phyloP scores from a whole-genome alignment of 2,329 filamentous ascomycete species.

The Ambrosiella xylebori region DNA sequence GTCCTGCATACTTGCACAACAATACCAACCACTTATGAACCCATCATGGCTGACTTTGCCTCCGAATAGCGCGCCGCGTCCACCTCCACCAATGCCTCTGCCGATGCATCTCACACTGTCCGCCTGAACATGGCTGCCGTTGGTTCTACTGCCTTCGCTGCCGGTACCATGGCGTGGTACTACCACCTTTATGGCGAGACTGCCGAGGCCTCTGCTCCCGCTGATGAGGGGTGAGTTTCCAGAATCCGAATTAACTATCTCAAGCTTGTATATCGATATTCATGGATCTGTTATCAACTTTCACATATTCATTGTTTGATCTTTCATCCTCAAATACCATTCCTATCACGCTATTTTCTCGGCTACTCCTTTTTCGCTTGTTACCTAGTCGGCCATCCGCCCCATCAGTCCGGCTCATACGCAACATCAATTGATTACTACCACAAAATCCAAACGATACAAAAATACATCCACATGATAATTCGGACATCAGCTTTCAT shows the following conservation, averaged over 20 bases:
- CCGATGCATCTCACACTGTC: constrained; percentile 43
- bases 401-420: neutral
- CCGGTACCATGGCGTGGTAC: constrained; percentile 90
- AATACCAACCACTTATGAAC: neutral
- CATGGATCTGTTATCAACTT: neutral
- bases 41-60: constrained; percentile 7
- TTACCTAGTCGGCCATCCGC: neutral
- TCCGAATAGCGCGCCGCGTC: constrained; percentile 44
- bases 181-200: constrained; percentile 87
- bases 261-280: neutral
- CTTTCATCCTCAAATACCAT: neutral
- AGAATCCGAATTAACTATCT: neutral
- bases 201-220: constrained; percentile 75
- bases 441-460: neutral
- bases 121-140: constrained; percentile 73
- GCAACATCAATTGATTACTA: neutral
- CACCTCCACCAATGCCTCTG: constrained; percentile 55
- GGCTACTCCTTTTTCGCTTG: constrained; percentile 3
- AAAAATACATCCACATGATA: neutral
- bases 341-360: neutral
- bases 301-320: neutral
- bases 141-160: constrained; percentile 70
- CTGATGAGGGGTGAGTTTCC: constrained; percentile 86
- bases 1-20: neutral
- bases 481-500: neutral